phyloP scores from a whole-genome alignment of 331 rosid species.

The Saraca asoca region DNA sequence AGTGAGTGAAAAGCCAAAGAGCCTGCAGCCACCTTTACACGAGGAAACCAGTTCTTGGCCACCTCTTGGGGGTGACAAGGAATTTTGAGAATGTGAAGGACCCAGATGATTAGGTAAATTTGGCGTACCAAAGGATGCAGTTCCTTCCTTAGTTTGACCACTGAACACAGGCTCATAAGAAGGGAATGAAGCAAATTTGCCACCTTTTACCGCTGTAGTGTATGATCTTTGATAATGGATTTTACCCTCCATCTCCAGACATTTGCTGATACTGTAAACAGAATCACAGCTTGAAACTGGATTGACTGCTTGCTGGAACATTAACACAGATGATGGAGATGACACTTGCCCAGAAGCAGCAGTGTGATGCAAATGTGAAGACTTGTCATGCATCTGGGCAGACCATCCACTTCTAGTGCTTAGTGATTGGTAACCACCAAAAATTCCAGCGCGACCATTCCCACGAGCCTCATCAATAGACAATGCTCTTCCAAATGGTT shows the following conservation, averaged over 20 bases:
- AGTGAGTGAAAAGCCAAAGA: conserved; percentile 86
- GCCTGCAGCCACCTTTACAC: conserved; percentile 78
- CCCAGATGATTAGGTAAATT: conserved; percentile 42
- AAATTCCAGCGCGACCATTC: conserved; percentile 58
- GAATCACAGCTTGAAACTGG: conserved; percentile 48
- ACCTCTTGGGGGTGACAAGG: conserved; percentile 43
- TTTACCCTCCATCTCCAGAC: conserved; percentile 39
- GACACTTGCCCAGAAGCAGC: conserved; percentile 67
- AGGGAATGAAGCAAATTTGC: conserved; percentile 36
- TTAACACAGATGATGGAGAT: conserved; percentile 92
- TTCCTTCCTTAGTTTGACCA: conserved; percentile 40
- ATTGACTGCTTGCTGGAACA: conserved; percentile 81
- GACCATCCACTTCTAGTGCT: conserved; percentile 68
- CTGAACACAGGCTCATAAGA: conserved; percentile 33
- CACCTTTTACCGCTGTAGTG: conserved; percentile 45
- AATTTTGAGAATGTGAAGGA: conserved; percentile 33
- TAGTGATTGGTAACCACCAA: conserved; percentile 56
- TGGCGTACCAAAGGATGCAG: conserved; percentile 25
- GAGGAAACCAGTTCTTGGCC: conserved; percentile 57
- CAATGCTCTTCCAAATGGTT: conserved; percentile 62
- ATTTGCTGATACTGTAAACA: conserved; percentile 28
- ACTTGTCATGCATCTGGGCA: conserved; percentile 44
- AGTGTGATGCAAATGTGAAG: conserved; percentile 48
- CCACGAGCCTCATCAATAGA: conserved; percentile 45
- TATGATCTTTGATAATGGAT: conserved; percentile 30